Conservation (phyloP, 2,329 filamentous ascomycete species). For the Colletotrichum agaves region DNA sequence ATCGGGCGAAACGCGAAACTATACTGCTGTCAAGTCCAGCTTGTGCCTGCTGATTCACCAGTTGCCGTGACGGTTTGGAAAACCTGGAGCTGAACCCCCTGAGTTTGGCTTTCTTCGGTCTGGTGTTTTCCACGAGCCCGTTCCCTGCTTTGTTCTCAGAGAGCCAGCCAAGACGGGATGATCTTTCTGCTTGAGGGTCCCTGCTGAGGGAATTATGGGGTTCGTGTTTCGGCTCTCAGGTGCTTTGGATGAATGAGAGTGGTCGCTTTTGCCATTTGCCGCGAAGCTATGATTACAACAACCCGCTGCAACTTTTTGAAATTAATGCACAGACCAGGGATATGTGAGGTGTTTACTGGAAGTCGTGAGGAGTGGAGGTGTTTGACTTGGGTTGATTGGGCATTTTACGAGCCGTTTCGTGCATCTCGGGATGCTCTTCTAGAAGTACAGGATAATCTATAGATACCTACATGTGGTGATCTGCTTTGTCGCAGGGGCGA, state of each 20-base stretch:
- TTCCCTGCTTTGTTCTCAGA: background rate
- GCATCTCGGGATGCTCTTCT: constrained; percentile 22
- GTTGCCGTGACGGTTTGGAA: background rate
- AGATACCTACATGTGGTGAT: background rate
- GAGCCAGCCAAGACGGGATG: constrained; percentile 22
- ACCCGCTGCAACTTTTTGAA: no score
- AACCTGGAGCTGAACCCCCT: constrained; percentile 18
- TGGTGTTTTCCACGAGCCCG: background rate
- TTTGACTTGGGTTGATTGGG: no score
- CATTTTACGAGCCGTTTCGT: background rate
- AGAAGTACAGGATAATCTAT: constrained; percentile 31
- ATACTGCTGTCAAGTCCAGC: background rate
- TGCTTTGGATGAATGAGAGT: background rate
- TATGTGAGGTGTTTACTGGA: no score
- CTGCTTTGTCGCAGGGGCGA: background rate
- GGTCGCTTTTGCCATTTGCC: background rate
- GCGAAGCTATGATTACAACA: background rate
- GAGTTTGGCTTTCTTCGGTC: background rate
- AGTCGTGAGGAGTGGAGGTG: no score
- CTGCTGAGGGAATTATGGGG: constrained; percentile 33
- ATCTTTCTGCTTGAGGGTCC: background rate
- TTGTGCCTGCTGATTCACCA: background rate
- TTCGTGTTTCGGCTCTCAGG: background rate
- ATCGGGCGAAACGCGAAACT: constrained; percentile 19
- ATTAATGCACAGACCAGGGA: no score